Base-by-base conservation (phyloP, 306 rosid genomes). In the Rosa rugosa region DNA sequence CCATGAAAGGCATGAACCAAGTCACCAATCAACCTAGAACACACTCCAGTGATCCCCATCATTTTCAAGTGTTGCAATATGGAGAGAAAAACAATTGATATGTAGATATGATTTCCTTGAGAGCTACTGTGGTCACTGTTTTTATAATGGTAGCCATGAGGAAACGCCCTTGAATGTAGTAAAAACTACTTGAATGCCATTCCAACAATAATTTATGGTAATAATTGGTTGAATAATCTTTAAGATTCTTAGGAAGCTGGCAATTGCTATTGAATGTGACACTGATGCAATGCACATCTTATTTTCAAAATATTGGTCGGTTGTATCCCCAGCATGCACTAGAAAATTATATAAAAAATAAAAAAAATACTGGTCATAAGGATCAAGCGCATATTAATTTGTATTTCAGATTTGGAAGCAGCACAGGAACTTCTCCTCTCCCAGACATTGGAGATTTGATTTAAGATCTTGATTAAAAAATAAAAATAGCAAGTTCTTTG, bases 11-110 rank as follows among this genome's bases (percentile, higher is more conserved):
- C 73, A 38, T 85, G 94, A 13, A 91, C 74, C 51, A 89, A 77
- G 31, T 89, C 98, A 50, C 91, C 90, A 31, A 94, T 71, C 57
- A 94, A 77, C 59, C 86, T 80, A 20, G 88, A 84, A 62, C 96
- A 92, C 57, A 84, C 87, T 71, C 85, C 91, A 46, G 89, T 73
- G 41, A 92, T 63, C 7, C 94, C 94, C 94, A 92, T 20, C 62
- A 31, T 51, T 18, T 2, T 31, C 38, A 47, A 50, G 25, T 17
- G 44, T 42, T 34, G 27, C 20, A 75, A 5, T 22, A 8, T 42
- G 10, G 25, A 54, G 77, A 54, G 42, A 42, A 53, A 11, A 34
- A 18, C 0, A 13, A 31, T n/a, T n/a, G n/a, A 63, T 25, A 17
- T 31, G 38, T n/a, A 38, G 27, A 38, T 25, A 62, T 8, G 70